phyloP scores from a whole-genome alignment of 148 eudicot species.

The Chenopodium album region DNA sequence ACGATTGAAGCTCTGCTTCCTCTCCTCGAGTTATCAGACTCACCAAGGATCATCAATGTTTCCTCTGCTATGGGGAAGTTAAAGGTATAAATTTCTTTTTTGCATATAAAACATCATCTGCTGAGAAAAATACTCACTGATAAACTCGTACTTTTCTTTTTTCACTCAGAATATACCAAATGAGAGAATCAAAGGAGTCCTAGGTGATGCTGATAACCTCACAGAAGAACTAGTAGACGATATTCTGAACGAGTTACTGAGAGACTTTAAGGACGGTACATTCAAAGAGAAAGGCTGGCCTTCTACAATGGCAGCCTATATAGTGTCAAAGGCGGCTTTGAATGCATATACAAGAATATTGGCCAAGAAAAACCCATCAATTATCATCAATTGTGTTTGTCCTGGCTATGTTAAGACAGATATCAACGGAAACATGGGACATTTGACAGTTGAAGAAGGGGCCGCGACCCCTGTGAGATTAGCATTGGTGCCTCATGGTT shows the following conservation, averaged over 20 bases:
- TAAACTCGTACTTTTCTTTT: background rate
- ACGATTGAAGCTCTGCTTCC: conserved; percentile 45
- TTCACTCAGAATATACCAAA: conserved; percentile 17
- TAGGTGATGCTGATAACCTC: conserved; percentile 32
- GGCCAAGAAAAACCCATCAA: conserved; percentile 36
- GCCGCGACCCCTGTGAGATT: conserved; percentile 39
- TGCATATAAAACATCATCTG: too few species aligned
- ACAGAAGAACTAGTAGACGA: conserved; percentile 46
- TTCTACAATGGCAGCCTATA: conserved; percentile 23
- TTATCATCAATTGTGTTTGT: conserved; percentile 41
- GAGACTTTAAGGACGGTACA: conserved; percentile 33
- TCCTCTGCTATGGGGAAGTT: conserved; percentile 40
- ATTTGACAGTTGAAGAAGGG: conserved; percentile 39
- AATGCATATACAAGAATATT: conserved; percentile 45
- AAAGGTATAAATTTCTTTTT: conserved; percentile 26
- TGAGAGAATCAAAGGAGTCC: conserved; percentile 33
- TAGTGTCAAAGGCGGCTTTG: conserved; percentile 38
- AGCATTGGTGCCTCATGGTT: conserved; percentile 38
- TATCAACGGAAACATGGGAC: conserved; percentile 29
- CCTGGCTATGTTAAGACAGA: conserved; percentile 52
- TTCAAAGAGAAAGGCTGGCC: conserved; percentile 36
- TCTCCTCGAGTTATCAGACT: conserved; percentile 50
- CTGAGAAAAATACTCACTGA: background rate
- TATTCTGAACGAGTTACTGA: conserved; percentile 37
- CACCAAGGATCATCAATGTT: conserved; percentile 55